Conservation (phyloP, 345 rosid genomes). For the Brassica nigra region DNA sequence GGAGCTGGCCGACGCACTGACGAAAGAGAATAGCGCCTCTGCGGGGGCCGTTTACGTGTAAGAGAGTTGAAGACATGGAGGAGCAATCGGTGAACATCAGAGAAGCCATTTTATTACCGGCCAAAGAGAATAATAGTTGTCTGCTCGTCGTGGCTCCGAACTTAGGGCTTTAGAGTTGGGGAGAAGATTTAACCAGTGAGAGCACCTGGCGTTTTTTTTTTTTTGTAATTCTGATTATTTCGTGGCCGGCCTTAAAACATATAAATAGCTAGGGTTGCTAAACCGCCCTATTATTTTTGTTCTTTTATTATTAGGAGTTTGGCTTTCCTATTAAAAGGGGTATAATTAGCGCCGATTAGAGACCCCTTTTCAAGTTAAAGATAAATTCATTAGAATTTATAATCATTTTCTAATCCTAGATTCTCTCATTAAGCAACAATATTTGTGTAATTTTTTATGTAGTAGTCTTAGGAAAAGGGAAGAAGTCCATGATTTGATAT, state of each 20-base stretch:
- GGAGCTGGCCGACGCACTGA: slow-evolving; percentile 41
- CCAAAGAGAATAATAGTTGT: background rate
- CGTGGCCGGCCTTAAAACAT: background rate
- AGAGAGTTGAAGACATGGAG: slow-evolving; percentile 47
- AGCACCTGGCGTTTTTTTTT: too few species aligned
- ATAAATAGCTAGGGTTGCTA: slow-evolving; percentile 1
- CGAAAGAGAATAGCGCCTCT: slow-evolving; percentile 20
- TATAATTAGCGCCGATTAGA: too few species aligned
- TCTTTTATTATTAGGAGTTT: too few species aligned
- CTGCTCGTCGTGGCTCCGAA: slow-evolving; percentile 33
- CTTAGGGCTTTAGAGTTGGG: background rate
- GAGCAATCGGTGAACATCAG: slow-evolving; percentile 47
- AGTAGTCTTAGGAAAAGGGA: too few species aligned
- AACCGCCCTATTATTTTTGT: too few species aligned
- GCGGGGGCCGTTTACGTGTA: slow-evolving; percentile 41
- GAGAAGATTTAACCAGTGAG: background rate
- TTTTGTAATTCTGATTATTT: background rate
- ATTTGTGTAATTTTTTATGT: too few species aligned
- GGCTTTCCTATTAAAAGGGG: too few species aligned
- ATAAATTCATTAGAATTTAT: too few species aligned
- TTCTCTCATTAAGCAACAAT: too few species aligned
- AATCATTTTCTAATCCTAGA: too few species aligned
- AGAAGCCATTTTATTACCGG: slow-evolving; percentile 42
- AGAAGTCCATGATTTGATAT: too few species aligned
- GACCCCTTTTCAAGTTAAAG: too few species aligned